Conservation (phyloP, 2,329 filamentous ascomycete genomes). For the Phoma sp. region DNA sequence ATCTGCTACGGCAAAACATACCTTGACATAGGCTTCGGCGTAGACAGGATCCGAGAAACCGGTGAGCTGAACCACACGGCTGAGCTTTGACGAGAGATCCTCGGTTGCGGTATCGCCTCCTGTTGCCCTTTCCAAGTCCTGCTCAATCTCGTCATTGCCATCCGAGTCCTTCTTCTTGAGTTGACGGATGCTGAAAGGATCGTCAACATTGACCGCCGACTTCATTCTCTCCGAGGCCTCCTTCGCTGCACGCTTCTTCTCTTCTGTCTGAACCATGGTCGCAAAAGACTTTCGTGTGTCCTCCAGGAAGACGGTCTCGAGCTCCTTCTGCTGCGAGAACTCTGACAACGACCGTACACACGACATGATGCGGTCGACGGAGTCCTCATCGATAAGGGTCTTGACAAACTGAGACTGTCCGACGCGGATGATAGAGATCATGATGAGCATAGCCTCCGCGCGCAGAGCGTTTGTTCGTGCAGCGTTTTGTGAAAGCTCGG, state of each 20-base stretch:
- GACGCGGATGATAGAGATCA: constrained; percentile 98
- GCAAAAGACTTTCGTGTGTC: constrained; percentile 96
- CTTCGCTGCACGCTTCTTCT: constrained; percentile 96
- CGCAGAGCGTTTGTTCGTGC: constrained; percentile 91
- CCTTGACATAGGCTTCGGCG: constrained; percentile 98
- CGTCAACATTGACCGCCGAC: constrained; percentile 92
- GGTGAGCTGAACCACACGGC: constrained; percentile 93
- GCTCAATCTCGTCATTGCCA: constrained; percentile 81
- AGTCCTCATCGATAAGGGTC: constrained; percentile 95
- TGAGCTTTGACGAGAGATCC: constrained; percentile 91
- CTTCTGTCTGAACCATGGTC: constrained; percentile 95
- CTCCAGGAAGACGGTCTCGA: constrained; percentile 90
- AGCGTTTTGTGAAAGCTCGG: constrained; percentile 84
- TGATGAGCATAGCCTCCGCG: constrained; percentile 98
- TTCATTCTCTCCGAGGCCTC: constrained; percentile 92
- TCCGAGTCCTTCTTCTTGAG: constrained; percentile 85
- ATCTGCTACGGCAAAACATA: constrained; percentile 3
- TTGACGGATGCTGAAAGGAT: constrained; percentile 91
- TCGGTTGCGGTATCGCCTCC: constrained; percentile 85
- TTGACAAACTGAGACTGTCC: constrained; percentile 99
- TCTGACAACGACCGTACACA: constrained; percentile 92
- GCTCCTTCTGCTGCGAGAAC: constrained; percentile 85
- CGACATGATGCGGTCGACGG: constrained; percentile 97
- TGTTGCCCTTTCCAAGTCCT: constrained; percentile 92
- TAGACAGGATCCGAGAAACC: constrained; percentile 99